A percentile compares a stretch with the other conserved stretches of the same genome.
Conservation (phyloP, 352 stramenopile genomes). For the Phytophthora tentaculata region DNA sequence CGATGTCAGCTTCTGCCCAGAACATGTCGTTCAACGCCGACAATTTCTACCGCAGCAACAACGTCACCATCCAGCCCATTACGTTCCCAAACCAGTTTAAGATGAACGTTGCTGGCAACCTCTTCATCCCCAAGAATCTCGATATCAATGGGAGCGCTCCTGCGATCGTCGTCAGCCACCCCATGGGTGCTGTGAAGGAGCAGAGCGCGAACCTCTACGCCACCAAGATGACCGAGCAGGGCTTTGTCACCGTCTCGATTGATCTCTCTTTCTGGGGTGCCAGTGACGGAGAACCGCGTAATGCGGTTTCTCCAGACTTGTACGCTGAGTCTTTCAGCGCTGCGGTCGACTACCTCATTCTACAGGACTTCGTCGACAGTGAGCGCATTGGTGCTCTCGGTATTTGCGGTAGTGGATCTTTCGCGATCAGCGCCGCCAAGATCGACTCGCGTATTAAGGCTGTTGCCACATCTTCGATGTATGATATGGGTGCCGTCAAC, state of each 20-base stretch:
- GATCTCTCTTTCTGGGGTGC: slow-evolving; percentile 24
- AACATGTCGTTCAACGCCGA: slow-evolving; percentile 26
- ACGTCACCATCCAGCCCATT: slow-evolving; percentile 18
- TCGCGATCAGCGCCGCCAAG: slow-evolving; percentile 23
- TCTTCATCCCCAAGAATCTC: slow-evolving; percentile 19
- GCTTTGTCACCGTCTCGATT: slow-evolving; percentile 28
- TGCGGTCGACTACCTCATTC: slow-evolving; percentile 20
- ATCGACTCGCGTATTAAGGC: slow-evolving; percentile 33
- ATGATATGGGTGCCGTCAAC: slow-evolving; percentile 23
- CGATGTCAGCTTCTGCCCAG: slow-evolving; percentile 11
- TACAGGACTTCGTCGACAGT: slow-evolving; percentile 20
- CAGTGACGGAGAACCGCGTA: slow-evolving; percentile 21
- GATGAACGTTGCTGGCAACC: slow-evolving; percentile 15
- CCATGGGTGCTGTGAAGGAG: slow-evolving; percentile 34
- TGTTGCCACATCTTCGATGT: slow-evolving; percentile 23
- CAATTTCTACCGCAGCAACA: slow-evolving; percentile 28
- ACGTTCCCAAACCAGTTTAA: slow-evolving; percentile 22
- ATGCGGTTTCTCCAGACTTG: slow-evolving; percentile 14
- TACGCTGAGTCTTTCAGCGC: slow-evolving; percentile 30
- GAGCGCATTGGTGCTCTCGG: slow-evolving; percentile 21
- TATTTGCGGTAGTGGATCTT: slow-evolving; percentile 29
- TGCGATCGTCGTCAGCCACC: slow-evolving; percentile 19
- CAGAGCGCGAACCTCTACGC: slow-evolving; percentile 30
- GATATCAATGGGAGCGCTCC: not conserved
- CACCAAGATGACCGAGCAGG: slow-evolving; percentile 26